phyloP scores from a whole-genome alignment of 2,329 filamentous ascomycete genomes.

The Exophiala aquamarina region DNA sequence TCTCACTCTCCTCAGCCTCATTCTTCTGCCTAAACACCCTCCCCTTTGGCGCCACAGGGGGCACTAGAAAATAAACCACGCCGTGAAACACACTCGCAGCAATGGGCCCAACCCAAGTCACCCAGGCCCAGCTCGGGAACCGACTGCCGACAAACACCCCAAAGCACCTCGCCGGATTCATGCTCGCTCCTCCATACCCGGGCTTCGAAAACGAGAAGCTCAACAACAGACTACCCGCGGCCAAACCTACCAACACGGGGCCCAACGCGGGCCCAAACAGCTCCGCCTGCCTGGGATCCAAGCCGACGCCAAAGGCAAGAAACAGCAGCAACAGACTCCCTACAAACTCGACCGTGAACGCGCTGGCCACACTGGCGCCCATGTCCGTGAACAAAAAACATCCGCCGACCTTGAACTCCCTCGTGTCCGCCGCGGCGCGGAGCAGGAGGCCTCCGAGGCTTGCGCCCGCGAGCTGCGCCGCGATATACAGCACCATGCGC shows the following conservation, averaged over 20 bases:
- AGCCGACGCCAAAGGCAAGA: constrained; percentile 53
- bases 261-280: constrained; percentile 52
- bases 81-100: constrained; percentile 34
- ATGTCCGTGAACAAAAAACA: constrained; percentile 39
- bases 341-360: constrained; percentile 51
- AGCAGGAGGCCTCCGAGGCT: constrained; percentile 47
- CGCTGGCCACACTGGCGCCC: constrained; percentile 39
- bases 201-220: constrained; percentile 39
- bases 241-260: constrained; percentile 50
- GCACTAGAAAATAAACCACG: constrained; percentile 32
- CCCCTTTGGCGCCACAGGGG: constrained; percentile 17
- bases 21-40: not conserved
- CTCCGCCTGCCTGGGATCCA: constrained; percentile 53
- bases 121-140: constrained; percentile 39
- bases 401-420: constrained; percentile 38
- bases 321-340: constrained; percentile 48
- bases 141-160: constrained; percentile 39
- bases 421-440: constrained; percentile 35
- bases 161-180: constrained; percentile 50
- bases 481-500: constrained; percentile 48
- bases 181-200: constrained; percentile 44
- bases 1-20: constrained; percentile 4
- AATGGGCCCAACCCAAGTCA: constrained; percentile 39
- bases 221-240: constrained; percentile 39
- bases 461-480: constrained; percentile 47